Percentiles rank a stretch among this genome's conserved stretches.
Evolutionary conservation across 768 basidiomycete species (phyloP).

Genomic region (Auriscalpium vulgare): DNA sequence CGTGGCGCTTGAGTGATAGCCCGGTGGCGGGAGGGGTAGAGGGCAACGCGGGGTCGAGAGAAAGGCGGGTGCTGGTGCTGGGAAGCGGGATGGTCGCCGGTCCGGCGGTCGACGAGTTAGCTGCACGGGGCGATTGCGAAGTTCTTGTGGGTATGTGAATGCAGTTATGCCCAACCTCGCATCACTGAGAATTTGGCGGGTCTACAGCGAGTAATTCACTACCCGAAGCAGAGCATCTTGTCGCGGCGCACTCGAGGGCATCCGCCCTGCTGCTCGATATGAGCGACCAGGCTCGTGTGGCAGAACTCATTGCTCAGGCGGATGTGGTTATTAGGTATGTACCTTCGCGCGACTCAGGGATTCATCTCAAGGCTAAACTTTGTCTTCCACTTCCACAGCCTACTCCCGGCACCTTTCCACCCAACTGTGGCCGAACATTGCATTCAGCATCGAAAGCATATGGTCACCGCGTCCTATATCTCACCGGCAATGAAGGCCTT

Average conservation of each 20-base stretch:
- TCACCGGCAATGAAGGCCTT: constrained; percentile 68
- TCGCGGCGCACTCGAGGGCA: constrained; percentile 40
- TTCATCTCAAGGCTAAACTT: constrained; percentile 30
- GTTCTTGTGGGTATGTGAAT: constrained; percentile 65
- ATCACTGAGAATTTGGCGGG: background rate
- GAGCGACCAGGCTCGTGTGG: constrained; percentile 35
- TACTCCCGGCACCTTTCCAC: constrained; percentile 76
- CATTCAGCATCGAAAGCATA: constrained; percentile 58
- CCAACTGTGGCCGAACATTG: constrained; percentile 63
- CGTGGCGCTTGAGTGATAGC: constrained; percentile 25
- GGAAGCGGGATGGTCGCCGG: constrained; percentile 96
- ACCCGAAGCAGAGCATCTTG: constrained; percentile 45
- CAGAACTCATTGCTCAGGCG: constrained; percentile 45
- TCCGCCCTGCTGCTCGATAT: constrained; percentile 55
- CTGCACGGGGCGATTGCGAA: constrained; percentile 51
- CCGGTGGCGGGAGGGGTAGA: background rate
- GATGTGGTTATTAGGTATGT: constrained; percentile 82
- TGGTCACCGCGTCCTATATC: constrained; percentile 90
- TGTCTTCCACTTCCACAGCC: constrained; percentile 66
- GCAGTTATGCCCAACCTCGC: background rate
- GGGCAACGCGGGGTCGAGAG: constrained; percentile 18
- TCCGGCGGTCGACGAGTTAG: constrained; percentile 74
- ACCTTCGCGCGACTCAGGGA: background rate
- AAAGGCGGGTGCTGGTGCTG: constrained; percentile 69
- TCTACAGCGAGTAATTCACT: constrained; percentile 64